phyloP scores from a whole-genome alignment of 2,329 filamentous ascomycete species.

The Fusarium chlamydosporum region DNA sequence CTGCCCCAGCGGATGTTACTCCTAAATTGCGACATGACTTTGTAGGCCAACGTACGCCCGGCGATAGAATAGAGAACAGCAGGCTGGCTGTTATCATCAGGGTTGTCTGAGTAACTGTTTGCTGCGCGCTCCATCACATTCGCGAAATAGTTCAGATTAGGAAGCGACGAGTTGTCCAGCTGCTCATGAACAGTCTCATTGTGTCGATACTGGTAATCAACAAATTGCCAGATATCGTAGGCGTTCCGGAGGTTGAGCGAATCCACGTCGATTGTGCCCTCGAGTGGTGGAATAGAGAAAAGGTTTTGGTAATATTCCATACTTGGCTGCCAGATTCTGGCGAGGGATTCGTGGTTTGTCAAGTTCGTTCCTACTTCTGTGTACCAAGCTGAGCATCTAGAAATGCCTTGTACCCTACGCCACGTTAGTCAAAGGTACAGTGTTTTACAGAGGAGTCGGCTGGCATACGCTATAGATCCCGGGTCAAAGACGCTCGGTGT shows the following conservation, averaged over 20 bases:
- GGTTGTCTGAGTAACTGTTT: constrained; percentile 69
- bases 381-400: constrained; percentile 58
- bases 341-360: constrained; percentile 45
- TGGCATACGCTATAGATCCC: constrained; percentile 62
- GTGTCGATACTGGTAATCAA: constrained; percentile 67
- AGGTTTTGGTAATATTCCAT: constrained; percentile 61
- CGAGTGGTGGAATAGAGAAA: constrained; percentile 56
- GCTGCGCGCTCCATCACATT: constrained; percentile 73
- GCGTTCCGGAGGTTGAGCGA: constrained; percentile 64
- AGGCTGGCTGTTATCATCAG: constrained; percentile 54
- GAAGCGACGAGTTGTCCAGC: constrained; percentile 57
- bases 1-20: constrained; percentile 59
- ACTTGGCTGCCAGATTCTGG: constrained; percentile 49
- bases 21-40: constrained; percentile 61
- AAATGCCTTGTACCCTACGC: constrained; percentile 57
- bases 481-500: constrained; percentile 64
- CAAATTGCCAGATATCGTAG: constrained; percentile 68
- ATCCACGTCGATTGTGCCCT: constrained; percentile 54
- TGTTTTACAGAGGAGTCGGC: neutral
- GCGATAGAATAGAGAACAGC: constrained; percentile 62
- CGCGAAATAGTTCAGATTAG: constrained; percentile 73
- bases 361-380: constrained; percentile 51
- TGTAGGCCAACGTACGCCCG: constrained; percentile 66
- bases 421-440: neutral
- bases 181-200: constrained; percentile 59